Conservation (phyloP, 2,329 filamentous ascomycete species). For the Akanthomyces uredinophilus region DNA sequence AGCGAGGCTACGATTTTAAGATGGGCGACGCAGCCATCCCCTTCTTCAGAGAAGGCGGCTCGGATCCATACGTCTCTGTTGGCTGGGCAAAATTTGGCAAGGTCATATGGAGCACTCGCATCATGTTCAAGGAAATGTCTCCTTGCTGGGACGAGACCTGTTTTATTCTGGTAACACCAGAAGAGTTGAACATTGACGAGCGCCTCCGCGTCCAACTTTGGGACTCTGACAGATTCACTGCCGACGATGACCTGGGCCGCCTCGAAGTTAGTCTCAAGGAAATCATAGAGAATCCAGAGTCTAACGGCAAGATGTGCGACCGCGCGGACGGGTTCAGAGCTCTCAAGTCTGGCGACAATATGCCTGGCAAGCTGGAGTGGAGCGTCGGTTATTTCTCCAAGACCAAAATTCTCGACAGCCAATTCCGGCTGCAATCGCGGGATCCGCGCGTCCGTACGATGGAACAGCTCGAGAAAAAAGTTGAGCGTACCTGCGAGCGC, state of each 20-base stretch:
- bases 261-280: slow-evolving; percentile 64
- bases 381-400: slow-evolving; percentile 68
- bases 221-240: slow-evolving; percentile 68
- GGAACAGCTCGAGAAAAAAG: slow-evolving; percentile 54
- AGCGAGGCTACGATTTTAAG: slow-evolving; percentile 64
- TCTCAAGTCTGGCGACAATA: slow-evolving; percentile 58
- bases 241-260: slow-evolving; percentile 69
- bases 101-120: slow-evolving; percentile 56
- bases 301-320: slow-evolving; percentile 57
- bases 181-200: slow-evolving; percentile 68
- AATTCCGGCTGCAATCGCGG: slow-evolving; percentile 57
- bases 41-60: slow-evolving; percentile 52
- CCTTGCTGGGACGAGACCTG: slow-evolving; percentile 68
- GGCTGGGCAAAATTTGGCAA: slow-evolving; percentile 73
- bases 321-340: slow-evolving; percentile 62
- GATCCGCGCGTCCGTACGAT: slow-evolving; percentile 52
- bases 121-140: slow-evolving; percentile 60
- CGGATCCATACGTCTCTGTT: slow-evolving; percentile 67
- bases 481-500: slow-evolving; percentile 47
- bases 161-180: slow-evolving; percentile 62
- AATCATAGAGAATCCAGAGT: slow-evolving; percentile 54
- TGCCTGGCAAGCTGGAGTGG: slow-evolving; percentile 67
- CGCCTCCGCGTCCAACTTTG: slow-evolving; percentile 65
- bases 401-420: slow-evolving; percentile 54
- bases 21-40: slow-evolving; percentile 62